Evolutionary conservation across 1,284 basidiomycete species (phyloP), one percentile per base, ranked within the genome.

Genomic region (Austroboletus novae-zelandiae): DNA sequence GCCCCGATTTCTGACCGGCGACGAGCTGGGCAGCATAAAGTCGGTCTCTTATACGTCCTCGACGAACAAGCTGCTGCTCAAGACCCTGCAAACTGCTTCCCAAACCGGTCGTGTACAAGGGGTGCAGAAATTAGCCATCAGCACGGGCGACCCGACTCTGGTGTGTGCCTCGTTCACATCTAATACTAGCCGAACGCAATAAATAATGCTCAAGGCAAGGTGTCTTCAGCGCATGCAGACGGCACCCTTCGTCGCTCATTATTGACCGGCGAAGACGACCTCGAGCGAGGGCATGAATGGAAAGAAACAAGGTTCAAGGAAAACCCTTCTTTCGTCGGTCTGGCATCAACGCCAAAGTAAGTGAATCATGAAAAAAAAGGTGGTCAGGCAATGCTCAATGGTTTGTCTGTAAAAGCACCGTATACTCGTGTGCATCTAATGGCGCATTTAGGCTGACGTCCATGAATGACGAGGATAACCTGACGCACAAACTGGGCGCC

Each of bases 11-110:
- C 69, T 88, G 41, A 66, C 79, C 47, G 87, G 86, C 53, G 89
- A 91, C 67, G 83, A 87, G 56, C 79, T 87, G 23, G 89, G 89
- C 23, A 79, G 78, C 49, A 75, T 91, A 51, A 89, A 89, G 66
- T 66, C 77, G 9, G 58, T 88, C 47, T 68, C 58, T n/a, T 84
- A 78, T 56, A 45, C 56, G 27, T 46, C 53, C 36, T 27, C 52
- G 42, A 52, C 61, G 37, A 55, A 65, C 52, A 73, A 66, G 43
- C 50, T 64, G 20, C 51, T 67, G 35, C 48, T 69, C 2, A 61
- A 69, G 43, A 73, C 67, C 15, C 43, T 81, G 4, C 60, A 71
- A 32, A 66, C 72, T 43, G 69, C 70, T 6, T 57, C 59, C 31
- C 51, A 57, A 15, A 59, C 61, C 39, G 72, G 70, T 29, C 71